phyloP scores from a whole-genome alignment of 148 eudicot genomes.

The Silene uniflora region DNA sequence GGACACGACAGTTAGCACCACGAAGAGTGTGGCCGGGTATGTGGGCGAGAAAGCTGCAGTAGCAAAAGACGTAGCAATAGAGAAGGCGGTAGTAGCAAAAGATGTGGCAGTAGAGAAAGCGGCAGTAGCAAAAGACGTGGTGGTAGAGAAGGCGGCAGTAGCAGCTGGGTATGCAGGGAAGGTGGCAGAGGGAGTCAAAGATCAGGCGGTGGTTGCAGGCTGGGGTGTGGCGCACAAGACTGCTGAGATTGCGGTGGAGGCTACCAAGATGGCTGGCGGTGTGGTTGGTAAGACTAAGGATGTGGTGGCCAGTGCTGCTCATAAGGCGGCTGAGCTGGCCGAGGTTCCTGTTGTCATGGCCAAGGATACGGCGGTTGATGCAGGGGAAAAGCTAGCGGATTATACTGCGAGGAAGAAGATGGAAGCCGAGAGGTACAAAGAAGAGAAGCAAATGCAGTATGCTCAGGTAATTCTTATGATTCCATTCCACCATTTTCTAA shows the following conservation, averaged over 20 bases:
- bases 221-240: constrained; percentile 59
- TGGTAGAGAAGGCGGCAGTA: constrained; percentile 36
- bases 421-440: constrained; percentile 48
- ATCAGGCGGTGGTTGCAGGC: constrained; percentile 51
- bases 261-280: constrained; percentile 43
- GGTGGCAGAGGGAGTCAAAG: constrained; percentile 51
- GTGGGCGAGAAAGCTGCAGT: constrained; percentile 42
- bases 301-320: constrained; percentile 37
- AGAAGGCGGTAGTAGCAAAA: too few relatives aligned
- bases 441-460: constrained; percentile 31
- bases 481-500: too few relatives aligned
- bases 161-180: constrained; percentile 40
- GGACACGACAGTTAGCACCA: constrained; percentile 33
- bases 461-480: constrained; percentile 23
- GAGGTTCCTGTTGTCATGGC: constrained; percentile 41
- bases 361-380: constrained; percentile 44
- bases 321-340: constrained; percentile 30
- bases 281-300: constrained; percentile 47
- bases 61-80: too few relatives aligned
- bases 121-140: constrained; percentile 48
- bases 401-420: constrained; percentile 57
- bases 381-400: constrained; percentile 48
- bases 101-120: constrained; percentile 40
- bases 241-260: constrained; percentile 43
- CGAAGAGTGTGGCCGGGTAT: constrained; percentile 34